A percentile compares a stretch with the other conserved stretches of the same genome.
phyloP scores from a whole-genome alignment of 176 grass and related monocot species.

The Dactylis glomerata region DNA sequence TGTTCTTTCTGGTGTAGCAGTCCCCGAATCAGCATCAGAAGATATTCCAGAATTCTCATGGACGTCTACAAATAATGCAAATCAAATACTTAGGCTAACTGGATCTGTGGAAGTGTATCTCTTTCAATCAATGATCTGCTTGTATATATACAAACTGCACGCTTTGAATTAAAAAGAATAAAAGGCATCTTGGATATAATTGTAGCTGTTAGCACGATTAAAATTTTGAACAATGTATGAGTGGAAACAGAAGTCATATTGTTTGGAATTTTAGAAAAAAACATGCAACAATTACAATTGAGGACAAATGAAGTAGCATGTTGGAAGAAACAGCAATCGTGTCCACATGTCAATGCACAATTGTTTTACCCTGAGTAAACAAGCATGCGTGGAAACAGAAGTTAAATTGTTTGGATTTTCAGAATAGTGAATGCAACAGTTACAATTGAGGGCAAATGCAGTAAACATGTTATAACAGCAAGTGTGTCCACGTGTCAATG shows the following conservation, averaged over 20 bases:
- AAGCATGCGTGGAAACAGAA: not conserved
- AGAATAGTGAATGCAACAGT: not conserved
- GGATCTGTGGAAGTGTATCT: not conserved
- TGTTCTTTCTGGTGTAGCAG: slow-evolving; percentile 9
- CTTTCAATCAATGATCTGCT: not conserved
- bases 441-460: not conserved
- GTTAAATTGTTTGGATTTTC: not conserved
- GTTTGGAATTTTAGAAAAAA: not conserved
- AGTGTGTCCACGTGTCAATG: not conserved
- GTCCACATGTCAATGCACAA: too few species aligned
- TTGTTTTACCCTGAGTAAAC: too few species aligned
- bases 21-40: slow-evolving; percentile 42
- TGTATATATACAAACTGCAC: not conserved
- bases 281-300: not conserved
- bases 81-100: not conserved
- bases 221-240: not conserved
- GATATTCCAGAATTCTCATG: slow-evolving; percentile 42
- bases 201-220: not conserved
- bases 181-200: not conserved
- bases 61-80: not conserved
- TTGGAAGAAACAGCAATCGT: not conserved
- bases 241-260: not conserved
- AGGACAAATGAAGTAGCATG: not conserved
- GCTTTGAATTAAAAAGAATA: not conserved
- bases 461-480: not conserved